These are phyloP conservation scores for Tolypocladium inflatum DNA, from an alignment of 2,329 filamentous ascomycete species.

Conservation along the genomic window DNA sequence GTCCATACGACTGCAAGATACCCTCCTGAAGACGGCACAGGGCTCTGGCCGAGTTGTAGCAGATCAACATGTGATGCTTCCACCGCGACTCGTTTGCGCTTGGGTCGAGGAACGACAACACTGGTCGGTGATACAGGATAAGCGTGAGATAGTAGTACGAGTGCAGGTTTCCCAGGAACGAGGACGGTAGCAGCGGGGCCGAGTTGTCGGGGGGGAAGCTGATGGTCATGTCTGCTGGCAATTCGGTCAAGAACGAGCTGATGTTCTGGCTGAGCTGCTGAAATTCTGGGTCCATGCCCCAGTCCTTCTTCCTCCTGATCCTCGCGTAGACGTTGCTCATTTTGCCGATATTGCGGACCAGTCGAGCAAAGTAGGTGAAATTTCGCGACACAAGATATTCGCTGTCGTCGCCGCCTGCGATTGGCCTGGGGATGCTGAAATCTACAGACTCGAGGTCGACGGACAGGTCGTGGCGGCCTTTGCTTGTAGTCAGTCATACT, in stretches of 20 bases:
- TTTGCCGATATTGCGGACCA: constrained; percentile 67
- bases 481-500: constrained; percentile 5
- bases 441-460: constrained; percentile 71
- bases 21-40: constrained; percentile 83
- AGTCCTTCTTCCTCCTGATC: constrained; percentile 70
- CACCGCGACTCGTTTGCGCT: constrained; percentile 62
- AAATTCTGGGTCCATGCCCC: constrained; percentile 79
- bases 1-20: constrained; percentile 64
- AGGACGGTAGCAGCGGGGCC: constrained; percentile 74
- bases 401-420: constrained; percentile 59
- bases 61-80: constrained; percentile 82
- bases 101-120: constrained; percentile 69
- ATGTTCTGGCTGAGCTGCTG: constrained; percentile 71
- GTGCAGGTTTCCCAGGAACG: constrained; percentile 83
- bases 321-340: constrained; percentile 69
- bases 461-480: constrained; percentile 69
- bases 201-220: constrained; percentile 70
- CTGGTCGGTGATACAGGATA: constrained; percentile 81
- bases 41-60: constrained; percentile 74
- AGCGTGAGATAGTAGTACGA: constrained; percentile 79
- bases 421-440: constrained; percentile 53
- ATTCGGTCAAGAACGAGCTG: constrained; percentile 62
- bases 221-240: constrained; percentile 71
- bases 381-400: constrained; percentile 75
- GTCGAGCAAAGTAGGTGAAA: constrained; percentile 70